A percentile compares a stretch with the other conserved stretches of the same genome.
These are phyloP conservation scores for Pulveroboletus sp. DNA, from an alignment of 768 basidiomycete genomes.

Conservation along the genomic window DNA sequence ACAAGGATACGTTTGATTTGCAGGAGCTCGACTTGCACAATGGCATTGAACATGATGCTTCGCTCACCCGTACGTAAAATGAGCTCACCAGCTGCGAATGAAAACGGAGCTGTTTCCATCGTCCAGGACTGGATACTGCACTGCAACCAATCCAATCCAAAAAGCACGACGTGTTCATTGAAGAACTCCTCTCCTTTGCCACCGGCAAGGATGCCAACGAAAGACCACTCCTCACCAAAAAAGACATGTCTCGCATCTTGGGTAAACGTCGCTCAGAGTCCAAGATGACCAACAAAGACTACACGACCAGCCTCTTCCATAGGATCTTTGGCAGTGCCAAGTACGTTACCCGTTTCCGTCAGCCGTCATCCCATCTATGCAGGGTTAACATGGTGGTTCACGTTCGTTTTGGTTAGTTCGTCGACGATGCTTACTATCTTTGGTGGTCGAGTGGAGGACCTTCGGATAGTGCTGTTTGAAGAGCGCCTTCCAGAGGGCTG, in stretches of 20 bases:
- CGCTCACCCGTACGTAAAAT: slow-evolving; percentile 29
- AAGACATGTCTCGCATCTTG: slow-evolving; percentile 55
- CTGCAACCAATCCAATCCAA: slow-evolving; percentile 47
- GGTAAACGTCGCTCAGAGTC: slow-evolving; percentile 62
- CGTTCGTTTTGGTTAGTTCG: slow-evolving; percentile 37
- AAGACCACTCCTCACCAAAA: slow-evolving; percentile 42
- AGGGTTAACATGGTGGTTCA: not conserved
- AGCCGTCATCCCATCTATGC: not conserved
- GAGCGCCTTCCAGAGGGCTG: slow-evolving; percentile 70
- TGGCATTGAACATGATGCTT: slow-evolving; percentile 39
- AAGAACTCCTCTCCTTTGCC: slow-evolving; percentile 55
- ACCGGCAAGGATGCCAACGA: slow-evolving; percentile 54
- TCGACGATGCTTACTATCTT: slow-evolving; percentile 65
- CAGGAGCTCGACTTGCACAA: slow-evolving; percentile 69
- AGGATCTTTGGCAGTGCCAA: slow-evolving; percentile 66
- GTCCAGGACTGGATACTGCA: slow-evolving; percentile 50
- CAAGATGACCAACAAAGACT: slow-evolving; percentile 52
- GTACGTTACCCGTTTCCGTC: slow-evolving; percentile 35
- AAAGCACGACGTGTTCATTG: slow-evolving; percentile 46
- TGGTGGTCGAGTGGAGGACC: slow-evolving; percentile 56
- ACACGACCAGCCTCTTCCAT: slow-evolving; percentile 46
- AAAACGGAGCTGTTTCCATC: not conserved
- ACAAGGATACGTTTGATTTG: slow-evolving; percentile 56
- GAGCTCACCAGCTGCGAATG: not conserved
- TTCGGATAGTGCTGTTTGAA: slow-evolving; percentile 52